Base-by-base conservation (phyloP, 2,329 filamentous ascomycete species). In the Fusarium pininemorale region DNA sequence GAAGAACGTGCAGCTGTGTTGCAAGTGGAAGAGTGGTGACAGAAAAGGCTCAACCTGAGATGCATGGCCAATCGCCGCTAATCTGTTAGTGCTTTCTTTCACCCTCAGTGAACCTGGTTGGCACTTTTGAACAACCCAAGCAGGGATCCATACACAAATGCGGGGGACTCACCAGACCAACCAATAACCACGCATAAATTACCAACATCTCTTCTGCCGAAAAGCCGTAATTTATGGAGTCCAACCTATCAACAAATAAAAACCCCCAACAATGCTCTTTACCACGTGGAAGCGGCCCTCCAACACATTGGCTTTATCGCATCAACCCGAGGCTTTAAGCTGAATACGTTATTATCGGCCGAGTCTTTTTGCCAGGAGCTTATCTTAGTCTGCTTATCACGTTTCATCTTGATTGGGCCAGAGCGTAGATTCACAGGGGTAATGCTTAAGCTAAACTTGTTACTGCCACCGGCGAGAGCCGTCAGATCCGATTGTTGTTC, bases 61-160 rank as follows among this genome's bases (percentile, higher is more conserved):
- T 12, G 1, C 1, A 1, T n/a, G n/a, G n/a, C n/a, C n/a, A n/a
- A n/a, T n/a, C n/a, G 5, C 14, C 10, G 4, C 2, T 2, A 3
- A 3, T 2, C 0, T 11, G n/a, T 38, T 54, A 54, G 50, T 22
- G 24, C 2, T 26, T 54, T 38, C 51, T 38, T 22, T 28, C 14
- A 3, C 0, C 22, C 10, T 20, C 0, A 3, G 1, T 6, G 13
- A 35, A 14, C 18, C 13, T 28, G 15, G 11, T 32, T 32, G 51
- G 51, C 35, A 55, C 51, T 55, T 55, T 55, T 55, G 51, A 55
- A 18, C 11, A 14, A 9, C 3, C 24, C 20, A 28, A 18, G 11
- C 51, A 39, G 24, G 51, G 51, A 28, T 41, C 14, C 1, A 0
- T 0, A 11, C 20, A 13, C 14, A 39, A 28, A 41, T 55, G 51